Conservation (phyloP, 1,139 yeast species). For the Yamadazyma triangularis region DNA sequence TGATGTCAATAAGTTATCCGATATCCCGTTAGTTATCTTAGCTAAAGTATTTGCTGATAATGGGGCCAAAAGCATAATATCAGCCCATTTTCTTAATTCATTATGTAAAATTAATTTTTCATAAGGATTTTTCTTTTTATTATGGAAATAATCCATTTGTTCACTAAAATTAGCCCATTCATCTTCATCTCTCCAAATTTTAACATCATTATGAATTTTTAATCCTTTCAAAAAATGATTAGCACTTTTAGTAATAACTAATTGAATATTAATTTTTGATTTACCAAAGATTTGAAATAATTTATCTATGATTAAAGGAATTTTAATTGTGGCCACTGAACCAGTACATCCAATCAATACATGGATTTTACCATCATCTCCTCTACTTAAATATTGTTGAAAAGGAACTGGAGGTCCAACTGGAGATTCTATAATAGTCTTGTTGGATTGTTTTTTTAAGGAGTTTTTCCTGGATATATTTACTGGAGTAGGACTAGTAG, state of each 20-base stretch:
- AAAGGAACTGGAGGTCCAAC: slow-evolving; percentile 71
- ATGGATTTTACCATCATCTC: slow-evolving; percentile 80
- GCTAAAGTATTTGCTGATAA: slow-evolving; percentile 91
- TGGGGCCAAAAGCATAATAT: slow-evolving; percentile 85
- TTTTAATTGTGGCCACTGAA: slow-evolving; percentile 91
- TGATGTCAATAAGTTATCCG: slow-evolving; percentile 83
- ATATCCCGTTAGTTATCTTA: slow-evolving; percentile 83
- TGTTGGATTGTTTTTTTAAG: slow-evolving; percentile 23
- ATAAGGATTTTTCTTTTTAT: slow-evolving; percentile 33
- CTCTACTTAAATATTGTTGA: slow-evolving; percentile 62
- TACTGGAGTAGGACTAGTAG: slow-evolving; percentile 13
- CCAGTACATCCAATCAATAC: slow-evolving; percentile 91
- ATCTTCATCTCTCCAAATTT: slow-evolving; percentile 91
- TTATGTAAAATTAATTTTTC: slow-evolving; percentile 67
- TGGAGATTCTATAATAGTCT: slow-evolving; percentile 46
- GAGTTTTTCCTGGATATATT: slow-evolving; percentile 21
- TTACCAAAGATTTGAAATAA: slow-evolving; percentile 71
- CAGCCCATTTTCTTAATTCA: slow-evolving; percentile 94
- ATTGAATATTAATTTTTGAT: slow-evolving; percentile 71
- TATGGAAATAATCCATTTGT: slow-evolving; percentile 15
- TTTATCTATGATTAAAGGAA: slow-evolving; percentile 81
- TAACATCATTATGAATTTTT: slow-evolving; percentile 76
- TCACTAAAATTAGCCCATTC: slow-evolving; percentile 72
- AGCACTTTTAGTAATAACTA: slow-evolving; percentile 80
- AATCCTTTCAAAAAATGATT: slow-evolving; percentile 77